phyloP scores from a whole-genome alignment of 1,139 yeast species.

The Geotrichum europaeum region DNA sequence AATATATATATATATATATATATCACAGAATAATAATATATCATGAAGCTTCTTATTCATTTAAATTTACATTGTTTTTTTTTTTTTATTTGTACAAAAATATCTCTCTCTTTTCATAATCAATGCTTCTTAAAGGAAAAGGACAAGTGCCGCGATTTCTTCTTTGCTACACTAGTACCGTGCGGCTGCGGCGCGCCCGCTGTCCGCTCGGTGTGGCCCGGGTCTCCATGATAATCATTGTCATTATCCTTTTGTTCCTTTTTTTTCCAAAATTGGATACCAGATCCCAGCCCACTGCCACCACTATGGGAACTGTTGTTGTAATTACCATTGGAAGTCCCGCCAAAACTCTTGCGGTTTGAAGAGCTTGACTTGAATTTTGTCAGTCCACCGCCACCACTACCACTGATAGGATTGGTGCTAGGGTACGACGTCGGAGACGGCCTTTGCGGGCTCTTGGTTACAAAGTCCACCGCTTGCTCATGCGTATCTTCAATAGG shows the following conservation, averaged over 20 bases:
- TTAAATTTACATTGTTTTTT: neutral
- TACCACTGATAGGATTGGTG: neutral
- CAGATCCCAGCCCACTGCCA: neutral
- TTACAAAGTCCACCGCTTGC: neutral
- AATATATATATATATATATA: too few relatives aligned
- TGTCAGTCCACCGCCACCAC: neutral
- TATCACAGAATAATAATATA: too few relatives aligned
- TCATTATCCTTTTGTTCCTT: slow-evolving; percentile 2
- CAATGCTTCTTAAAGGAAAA: slow-evolving; percentile 15
- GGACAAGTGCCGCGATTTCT: slow-evolving; percentile 13
- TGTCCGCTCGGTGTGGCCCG: neutral
- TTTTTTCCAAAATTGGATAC: slow-evolving; percentile 14
- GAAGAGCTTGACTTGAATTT: slow-evolving; percentile 1
- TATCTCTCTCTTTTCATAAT: neutral
- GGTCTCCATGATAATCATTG: neutral
- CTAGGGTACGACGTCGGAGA: neutral
- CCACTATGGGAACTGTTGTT: neutral
- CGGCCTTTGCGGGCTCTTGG: neutral
- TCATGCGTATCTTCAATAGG: neutral
- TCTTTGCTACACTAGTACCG: slow-evolving; percentile 1
- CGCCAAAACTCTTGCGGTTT: neutral
- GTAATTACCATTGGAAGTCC: neutral
- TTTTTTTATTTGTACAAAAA: neutral
- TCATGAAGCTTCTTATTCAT: neutral
- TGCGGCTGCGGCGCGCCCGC: neutral